These are phyloP conservation scores for Penicillium palitans DNA, from an alignment of 2,329 filamentous ascomycete genomes.

Conservation along the genomic window DNA sequence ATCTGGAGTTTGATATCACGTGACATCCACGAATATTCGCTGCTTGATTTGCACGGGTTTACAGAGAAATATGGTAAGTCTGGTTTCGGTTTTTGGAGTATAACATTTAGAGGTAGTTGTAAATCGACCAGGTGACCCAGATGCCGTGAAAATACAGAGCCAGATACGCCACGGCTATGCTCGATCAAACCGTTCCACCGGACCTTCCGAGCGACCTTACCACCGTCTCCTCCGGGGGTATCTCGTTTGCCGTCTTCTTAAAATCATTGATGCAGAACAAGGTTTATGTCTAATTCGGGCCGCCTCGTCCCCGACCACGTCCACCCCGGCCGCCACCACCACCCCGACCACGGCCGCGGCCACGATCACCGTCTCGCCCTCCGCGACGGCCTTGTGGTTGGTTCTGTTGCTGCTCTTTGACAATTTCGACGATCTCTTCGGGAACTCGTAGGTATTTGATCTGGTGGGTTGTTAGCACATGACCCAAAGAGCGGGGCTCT, in stretches of 20 bases:
- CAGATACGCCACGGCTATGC: conserved; percentile 45
- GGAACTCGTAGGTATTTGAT: conserved; percentile 98
- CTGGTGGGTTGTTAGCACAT: conserved; percentile 49
- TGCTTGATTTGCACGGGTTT: neutral
- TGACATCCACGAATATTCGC: conserved; percentile 2
- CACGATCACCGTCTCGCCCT: conserved; percentile 37
- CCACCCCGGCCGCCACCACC: conserved; percentile 36
- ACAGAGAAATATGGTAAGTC: neutral
- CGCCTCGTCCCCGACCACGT: conserved; percentile 46
- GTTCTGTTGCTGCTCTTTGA: conserved; percentile 85
- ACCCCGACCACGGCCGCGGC: conserved; percentile 43
- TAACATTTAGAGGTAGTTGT: conserved; percentile 19
- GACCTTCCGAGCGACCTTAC: conserved; percentile 31
- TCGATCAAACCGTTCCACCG: conserved; percentile 34
- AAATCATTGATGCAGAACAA: conserved; percentile 17
- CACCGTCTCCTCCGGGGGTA: conserved; percentile 35
- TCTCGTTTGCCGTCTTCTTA: conserved; percentile 33
- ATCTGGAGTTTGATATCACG: conserved; percentile 16
- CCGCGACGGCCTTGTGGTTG: conserved; percentile 52
- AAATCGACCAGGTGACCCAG: conserved; percentile 26
- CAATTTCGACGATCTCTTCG: conserved; percentile 92
- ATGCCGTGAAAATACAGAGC: conserved; percentile 38
- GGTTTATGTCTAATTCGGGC: conserved; percentile 24
- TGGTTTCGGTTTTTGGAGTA: conserved; percentile 9
- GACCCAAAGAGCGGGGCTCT: neutral